phyloP scores from a whole-genome alignment of 192 early-diverging fungal species.

The Gonapodya sp. region DNA sequence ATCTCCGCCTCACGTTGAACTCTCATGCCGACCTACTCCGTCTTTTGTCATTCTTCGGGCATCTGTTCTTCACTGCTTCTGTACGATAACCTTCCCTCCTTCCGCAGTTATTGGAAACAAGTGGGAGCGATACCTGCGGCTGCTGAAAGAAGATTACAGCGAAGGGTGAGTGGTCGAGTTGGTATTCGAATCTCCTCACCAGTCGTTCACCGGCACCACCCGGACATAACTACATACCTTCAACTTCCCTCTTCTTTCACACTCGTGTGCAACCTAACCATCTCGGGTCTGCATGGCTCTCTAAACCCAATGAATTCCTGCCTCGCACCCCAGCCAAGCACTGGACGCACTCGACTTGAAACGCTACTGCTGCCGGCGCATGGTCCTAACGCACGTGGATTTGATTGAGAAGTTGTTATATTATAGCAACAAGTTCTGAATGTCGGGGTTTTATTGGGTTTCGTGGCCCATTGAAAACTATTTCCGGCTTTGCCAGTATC shows the following conservation, averaged over 20 bases:
- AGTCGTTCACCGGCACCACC: background rate
- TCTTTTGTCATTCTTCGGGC: background rate
- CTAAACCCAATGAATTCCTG: too few species aligned
- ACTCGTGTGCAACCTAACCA: too few species aligned
- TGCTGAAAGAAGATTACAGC: constrained; percentile 65
- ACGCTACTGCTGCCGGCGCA: constrained; percentile 95
- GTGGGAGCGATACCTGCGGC: constrained; percentile 83
- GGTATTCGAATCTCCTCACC: constrained; percentile 8
- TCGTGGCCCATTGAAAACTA: too few species aligned
- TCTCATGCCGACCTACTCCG: too few species aligned
- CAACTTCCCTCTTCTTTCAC: background rate
- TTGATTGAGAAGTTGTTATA: constrained; percentile 97
- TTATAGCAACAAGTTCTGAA: constrained; percentile 60
- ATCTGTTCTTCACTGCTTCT: too few species aligned
- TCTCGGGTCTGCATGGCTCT: background rate
- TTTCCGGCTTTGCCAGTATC: too few species aligned
- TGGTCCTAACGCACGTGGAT: constrained; percentile 97
- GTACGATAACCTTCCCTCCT: background rate
- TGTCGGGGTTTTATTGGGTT: too few species aligned
- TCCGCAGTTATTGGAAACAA: constrained; percentile 81
- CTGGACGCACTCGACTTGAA: constrained; percentile 38
- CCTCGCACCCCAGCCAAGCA: constrained; percentile 55
- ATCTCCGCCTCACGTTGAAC: too few species aligned
- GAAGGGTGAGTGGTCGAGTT: constrained; percentile 59
- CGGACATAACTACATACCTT: background rate